A percentile compares a stretch with the other conserved stretches of the same genome.
Conservation (phyloP, 495 filamentous ascomycete genomes). For the Annulohypoxylon moriforme region DNA sequence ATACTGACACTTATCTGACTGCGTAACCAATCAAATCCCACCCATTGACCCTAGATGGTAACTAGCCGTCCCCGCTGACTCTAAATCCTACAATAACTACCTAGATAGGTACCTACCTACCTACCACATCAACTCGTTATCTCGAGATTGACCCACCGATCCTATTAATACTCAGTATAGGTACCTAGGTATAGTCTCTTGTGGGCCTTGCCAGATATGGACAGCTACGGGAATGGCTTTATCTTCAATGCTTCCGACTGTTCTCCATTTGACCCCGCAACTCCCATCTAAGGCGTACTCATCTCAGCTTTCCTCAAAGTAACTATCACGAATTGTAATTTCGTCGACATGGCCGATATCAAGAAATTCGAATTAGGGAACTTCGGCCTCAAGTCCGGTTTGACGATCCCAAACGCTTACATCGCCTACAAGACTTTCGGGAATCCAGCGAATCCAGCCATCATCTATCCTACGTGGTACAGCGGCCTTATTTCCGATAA, state of each 20-base stretch:
- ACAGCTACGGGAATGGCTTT: background rate
- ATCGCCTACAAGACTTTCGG: background rate
- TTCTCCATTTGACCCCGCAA: background rate
- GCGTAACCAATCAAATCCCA: no score
- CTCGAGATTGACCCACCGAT: background rate
- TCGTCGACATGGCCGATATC: background rate
- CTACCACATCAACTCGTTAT: background rate
- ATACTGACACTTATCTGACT: no score
- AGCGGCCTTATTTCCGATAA: background rate
- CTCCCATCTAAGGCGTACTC: background rate
- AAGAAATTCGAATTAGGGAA: background rate
- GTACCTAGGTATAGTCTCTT: background rate
- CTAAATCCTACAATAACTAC: no score
- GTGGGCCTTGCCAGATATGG: background rate
- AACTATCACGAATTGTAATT: background rate
- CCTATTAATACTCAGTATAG: background rate
- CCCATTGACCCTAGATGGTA: no score
- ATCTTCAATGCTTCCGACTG: background rate
- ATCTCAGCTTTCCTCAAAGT: background rate
- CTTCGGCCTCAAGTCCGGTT: background rate
- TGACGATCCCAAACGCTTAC: background rate
- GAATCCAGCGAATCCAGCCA: background rate
- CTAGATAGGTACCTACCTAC: no score
- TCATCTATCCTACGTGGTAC: background rate
- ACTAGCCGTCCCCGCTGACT: no score